Conservation (phyloP, 2,329 filamentous ascomycete genomes). For the Sporothrix inflata region DNA sequence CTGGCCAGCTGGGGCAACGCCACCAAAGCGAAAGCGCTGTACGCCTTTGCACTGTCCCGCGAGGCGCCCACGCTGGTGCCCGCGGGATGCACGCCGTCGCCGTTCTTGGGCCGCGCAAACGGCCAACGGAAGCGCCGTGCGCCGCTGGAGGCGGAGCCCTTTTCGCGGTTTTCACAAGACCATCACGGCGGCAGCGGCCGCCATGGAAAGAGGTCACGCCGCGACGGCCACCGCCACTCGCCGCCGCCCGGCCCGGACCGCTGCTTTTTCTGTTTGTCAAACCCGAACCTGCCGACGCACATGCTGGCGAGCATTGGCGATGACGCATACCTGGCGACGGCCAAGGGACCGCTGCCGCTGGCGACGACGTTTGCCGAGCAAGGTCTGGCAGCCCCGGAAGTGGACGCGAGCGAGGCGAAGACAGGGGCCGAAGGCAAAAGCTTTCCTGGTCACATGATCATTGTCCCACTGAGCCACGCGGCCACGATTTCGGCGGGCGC, state of each 20-base stretch:
- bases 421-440: conserved; percentile 33
- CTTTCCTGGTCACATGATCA: conserved; percentile 85
- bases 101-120: conserved; percentile 54
- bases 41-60: conserved; percentile 74
- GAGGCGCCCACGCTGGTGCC: conserved; percentile 66
- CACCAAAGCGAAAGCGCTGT: conserved; percentile 77
- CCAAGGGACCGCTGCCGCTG: conserved; percentile 84
- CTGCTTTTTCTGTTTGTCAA: conserved; percentile 96
- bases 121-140: conserved; percentile 59
- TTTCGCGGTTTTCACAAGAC: conserved; percentile 55
- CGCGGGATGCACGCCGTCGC: conserved; percentile 73
- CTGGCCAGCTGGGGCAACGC: conserved; percentile 77
- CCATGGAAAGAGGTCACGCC: conserved; percentile 47
- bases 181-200: conserved; percentile 38
- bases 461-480: conserved; percentile 84
- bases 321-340: conserved; percentile 84
- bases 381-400: conserved; percentile 51
- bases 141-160: conserved; percentile 50
- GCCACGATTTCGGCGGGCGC: conserved; percentile 65
- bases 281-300: conserved; percentile 79
- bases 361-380: conserved; percentile 66
- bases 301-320: conserved; percentile 89
- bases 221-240: conserved; percentile 41
- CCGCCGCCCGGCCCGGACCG: conserved; percentile 72
- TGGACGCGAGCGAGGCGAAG: not conserved